Conservation (phyloP, 306 rosid species). For the Sechiopsis laciniata region DNA sequence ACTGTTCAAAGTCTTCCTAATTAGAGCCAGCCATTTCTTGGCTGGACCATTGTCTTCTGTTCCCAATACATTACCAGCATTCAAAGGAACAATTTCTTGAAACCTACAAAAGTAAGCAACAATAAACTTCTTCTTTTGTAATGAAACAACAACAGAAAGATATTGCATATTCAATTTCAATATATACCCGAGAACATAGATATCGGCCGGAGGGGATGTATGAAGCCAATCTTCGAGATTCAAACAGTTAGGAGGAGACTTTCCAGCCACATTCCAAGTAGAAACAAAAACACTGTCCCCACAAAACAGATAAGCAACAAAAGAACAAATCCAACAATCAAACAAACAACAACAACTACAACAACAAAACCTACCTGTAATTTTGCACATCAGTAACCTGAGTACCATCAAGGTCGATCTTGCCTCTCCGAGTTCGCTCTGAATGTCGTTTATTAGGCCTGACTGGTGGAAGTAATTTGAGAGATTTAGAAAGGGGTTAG, state of each 20-base stretch:
- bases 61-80: constrained; percentile 97
- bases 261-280: constrained; percentile 98
- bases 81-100: constrained; percentile 97
- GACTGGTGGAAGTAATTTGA: constrained; percentile 45
- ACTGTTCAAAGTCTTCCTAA: constrained; percentile 77
- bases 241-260: constrained; percentile 78
- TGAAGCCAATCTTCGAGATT: constrained; percentile 98
- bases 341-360: background rate
- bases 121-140: constrained; percentile 1
- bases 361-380: constrained; percentile 49
- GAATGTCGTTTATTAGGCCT: constrained; percentile 57
- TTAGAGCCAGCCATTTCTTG: constrained; percentile 84
- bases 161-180: constrained; percentile 7
- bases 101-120: constrained; percentile 47
- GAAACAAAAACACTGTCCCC: constrained; percentile 65
- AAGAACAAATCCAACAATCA: constrained; percentile 4
- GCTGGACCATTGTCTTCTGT: constrained; percentile 98
- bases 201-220: constrained; percentile 86
- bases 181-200: constrained; percentile 87
- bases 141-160: constrained; percentile 8
- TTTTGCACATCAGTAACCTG: constrained; percentile 62
- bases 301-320: constrained; percentile 20
- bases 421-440: constrained; percentile 61
- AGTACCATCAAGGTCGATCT: constrained; percentile 55
- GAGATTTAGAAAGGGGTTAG: background rate